Conservation (phyloP, 495 filamentous ascomycete genomes). For the Penicillium soppii region DNA sequence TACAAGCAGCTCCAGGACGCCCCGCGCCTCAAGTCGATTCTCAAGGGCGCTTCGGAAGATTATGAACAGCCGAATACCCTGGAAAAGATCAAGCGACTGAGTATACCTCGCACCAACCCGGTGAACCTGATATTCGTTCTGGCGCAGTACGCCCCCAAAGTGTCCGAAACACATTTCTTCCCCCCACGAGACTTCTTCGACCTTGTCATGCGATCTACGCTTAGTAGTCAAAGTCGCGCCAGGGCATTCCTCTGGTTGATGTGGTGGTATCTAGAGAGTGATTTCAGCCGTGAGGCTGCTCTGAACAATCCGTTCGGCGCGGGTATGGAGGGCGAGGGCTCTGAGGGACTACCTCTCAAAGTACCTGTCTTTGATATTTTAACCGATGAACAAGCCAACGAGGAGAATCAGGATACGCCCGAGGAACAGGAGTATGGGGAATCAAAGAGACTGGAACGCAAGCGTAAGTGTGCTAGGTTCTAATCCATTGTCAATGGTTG, state of each 20-base stretch:
- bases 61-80: conserved; percentile 80
- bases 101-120: conserved; percentile 85
- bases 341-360: conserved; percentile 68
- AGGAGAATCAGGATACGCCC: conserved; percentile 87
- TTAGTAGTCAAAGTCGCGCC: conserved; percentile 81
- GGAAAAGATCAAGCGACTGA: conserved; percentile 68
- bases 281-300: conserved; percentile 81
- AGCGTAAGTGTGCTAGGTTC: conserved; percentile 48
- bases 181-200: conserved; percentile 90
- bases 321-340: conserved; percentile 62
- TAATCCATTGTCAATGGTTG: background rate
- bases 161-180: conserved; percentile 91
- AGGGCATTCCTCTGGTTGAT: conserved; percentile 95
- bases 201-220: conserved; percentile 83
- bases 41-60: conserved; percentile 96
- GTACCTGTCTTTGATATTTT: conserved; percentile 78
- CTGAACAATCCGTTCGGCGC: conserved; percentile 86
- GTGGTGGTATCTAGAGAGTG: conserved; percentile 99
- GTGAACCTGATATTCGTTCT: conserved; percentile 97
- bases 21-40: conserved; percentile 90
- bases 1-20: conserved; percentile 99
- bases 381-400: conserved; percentile 69
- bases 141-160: conserved; percentile 83
- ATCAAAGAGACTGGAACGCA: conserved; percentile 78
- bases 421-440: conserved; percentile 86